Evolutionary conservation across 371 early-diverging fungal genomes (phyloP).

Genomic region (Basidiobolus meristosporus): DNA sequence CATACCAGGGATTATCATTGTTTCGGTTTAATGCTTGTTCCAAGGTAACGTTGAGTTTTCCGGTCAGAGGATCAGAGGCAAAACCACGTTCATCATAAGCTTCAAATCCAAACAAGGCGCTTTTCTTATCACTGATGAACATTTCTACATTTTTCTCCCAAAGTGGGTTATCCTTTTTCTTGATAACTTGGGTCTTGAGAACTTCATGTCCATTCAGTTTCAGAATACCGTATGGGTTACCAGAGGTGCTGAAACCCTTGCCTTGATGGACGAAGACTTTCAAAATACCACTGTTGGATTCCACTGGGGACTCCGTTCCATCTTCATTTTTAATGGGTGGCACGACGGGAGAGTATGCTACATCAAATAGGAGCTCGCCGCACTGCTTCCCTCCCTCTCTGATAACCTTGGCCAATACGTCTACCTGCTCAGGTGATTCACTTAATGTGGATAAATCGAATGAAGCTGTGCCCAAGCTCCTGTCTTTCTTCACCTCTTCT

Average conservation of each 20-base stretch:
- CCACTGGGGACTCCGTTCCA: neutral
- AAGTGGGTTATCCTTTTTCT: constrained; percentile 18
- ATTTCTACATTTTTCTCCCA: constrained; percentile 21
- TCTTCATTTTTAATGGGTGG: constrained; percentile 2
- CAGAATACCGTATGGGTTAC: constrained; percentile 20
- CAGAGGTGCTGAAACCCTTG: constrained; percentile 13
- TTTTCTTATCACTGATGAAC: constrained; percentile 17
- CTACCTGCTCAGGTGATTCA: constrained; percentile 10
- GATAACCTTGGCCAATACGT: constrained; percentile 5
- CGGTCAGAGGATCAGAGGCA: constrained; percentile 13
- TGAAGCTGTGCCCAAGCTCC: constrained; percentile 32
- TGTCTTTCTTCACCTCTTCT: constrained; percentile 39
- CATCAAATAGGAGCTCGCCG: constrained; percentile 4
- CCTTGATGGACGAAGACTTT: constrained; percentile 28
- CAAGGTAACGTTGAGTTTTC: too few species aligned
- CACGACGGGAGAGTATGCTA: constrained; percentile 4
- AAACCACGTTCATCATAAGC: constrained; percentile 16
- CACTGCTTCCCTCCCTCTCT: constrained; percentile 1
- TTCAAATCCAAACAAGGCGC: constrained; percentile 14
- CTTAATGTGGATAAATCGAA: constrained; percentile 4
- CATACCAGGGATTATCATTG: too few species aligned
- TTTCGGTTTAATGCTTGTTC: too few species aligned
- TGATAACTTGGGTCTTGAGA: constrained; percentile 16
- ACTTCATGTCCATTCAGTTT: constrained; percentile 19
- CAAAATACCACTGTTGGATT: constrained; percentile 7